Base-by-base conservation (phyloP, 352 stramenopile genomes). In the Phytopythium helicoides region DNA sequence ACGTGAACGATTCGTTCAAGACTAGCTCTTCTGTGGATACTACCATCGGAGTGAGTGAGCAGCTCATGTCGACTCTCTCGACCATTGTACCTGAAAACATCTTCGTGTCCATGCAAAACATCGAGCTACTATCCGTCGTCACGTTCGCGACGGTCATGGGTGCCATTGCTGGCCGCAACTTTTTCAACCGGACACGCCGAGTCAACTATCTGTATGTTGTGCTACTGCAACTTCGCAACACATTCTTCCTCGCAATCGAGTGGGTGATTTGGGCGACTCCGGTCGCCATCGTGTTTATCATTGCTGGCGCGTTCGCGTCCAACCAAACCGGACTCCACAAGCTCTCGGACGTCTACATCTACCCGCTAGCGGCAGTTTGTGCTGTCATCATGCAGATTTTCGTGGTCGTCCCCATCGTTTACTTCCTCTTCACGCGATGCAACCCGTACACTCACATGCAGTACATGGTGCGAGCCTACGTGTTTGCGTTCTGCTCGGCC, bases 141-240 rank as follows among this genome's bases (percentile, higher is more conserved):
- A 75, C 72, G 8, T 91, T 91, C 41, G 73, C 81, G 25, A 86
- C 87, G 64, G 61, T 84, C 5, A 54, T 93, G 10, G 80, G 80
- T 4, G 72, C 74, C 0, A 64, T 89, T 34, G 74, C 76, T 1
- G 80, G 76, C 0, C 69, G 69, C 26, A 79, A 52, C 47, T 87
- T 73, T 56, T 86, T 87, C 44, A 80, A 63, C 52, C 85, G 82
- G 54, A 78, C 75, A 0, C 68, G 73, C 4, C 54, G 47, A 4
- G 59, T 83, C n/a, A 87, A 88, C 46, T 88, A 88, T 52, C 25
- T 88, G 15, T 90, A 90, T 56, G 48, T 87, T 23, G 54, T 77
- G 42, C 52, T 88, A 81, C 76, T n/a, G n/a, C n/a, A n/a, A n/a
- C n/a, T n/a, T n/a, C n/a, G n/a, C n/a, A n/a, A n/a, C n/a, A n/a